phyloP scores from a whole-genome alignment of 2,329 filamentous ascomycete genomes.

The Escovopsis sp. region DNA sequence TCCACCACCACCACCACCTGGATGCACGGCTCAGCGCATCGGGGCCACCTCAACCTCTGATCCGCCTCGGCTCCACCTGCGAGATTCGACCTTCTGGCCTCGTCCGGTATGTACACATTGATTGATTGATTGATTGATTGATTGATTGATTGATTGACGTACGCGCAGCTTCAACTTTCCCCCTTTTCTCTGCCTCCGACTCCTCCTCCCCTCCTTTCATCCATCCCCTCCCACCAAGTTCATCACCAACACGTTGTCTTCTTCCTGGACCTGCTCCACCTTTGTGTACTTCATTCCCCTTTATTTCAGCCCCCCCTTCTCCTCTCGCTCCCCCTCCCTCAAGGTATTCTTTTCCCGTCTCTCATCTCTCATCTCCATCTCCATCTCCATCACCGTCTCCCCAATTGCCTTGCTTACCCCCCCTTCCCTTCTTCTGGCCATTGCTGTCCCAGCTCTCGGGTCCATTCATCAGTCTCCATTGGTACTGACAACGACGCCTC shows the following conservation, averaged over 20 bases:
- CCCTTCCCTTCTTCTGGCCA: background rate
- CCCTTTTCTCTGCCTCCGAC: background rate
- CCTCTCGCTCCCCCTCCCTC: no score
- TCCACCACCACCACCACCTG: no score
- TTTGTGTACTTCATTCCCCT: background rate
- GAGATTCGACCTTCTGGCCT: conserved; percentile 1
- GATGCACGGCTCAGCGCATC: no score
- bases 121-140: no score
- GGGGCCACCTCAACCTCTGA: no score
- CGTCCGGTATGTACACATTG: no score
- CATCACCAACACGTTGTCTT: background rate
- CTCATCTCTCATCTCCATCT: background rate
- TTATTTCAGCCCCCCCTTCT: background rate
- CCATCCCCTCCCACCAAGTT: background rate
- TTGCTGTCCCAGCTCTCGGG: no score
- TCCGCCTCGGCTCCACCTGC: conserved; percentile 2
- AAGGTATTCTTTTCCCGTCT: no score
- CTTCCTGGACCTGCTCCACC: no score
- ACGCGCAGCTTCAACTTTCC: no score
- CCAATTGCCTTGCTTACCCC: background rate
- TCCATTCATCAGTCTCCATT: background rate
- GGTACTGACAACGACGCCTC: background rate
- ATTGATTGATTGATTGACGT: no score
- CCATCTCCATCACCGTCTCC: conserved; percentile 6
- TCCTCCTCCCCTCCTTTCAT: background rate